These are phyloP conservation scores for Mucor velutinosus DNA, from an alignment of 371 early-diverging fungal genomes.

Conservation along the genomic window DNA sequence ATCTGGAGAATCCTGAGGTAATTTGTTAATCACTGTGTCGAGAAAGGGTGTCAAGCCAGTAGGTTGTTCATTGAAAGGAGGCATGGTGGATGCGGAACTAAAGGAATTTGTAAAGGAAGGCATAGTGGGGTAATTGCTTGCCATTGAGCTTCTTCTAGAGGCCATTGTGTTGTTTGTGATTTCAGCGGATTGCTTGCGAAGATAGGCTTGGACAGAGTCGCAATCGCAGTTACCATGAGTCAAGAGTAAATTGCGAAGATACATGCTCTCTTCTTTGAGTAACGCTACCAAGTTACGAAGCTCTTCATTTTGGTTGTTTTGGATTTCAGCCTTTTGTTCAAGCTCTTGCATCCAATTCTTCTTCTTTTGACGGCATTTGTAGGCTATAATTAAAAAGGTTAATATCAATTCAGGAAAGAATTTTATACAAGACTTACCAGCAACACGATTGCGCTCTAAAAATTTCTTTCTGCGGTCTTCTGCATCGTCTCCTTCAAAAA, in stretches of 20 bases:
- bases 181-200: constrained; percentile 27
- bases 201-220: constrained; percentile 42
- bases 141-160: constrained; percentile 11
- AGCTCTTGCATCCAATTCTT: constrained; percentile 74
- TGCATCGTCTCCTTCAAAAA: constrained; percentile 40
- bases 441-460: constrained; percentile 68
- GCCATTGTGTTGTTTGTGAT: constrained; percentile 13
- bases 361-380: constrained; percentile 81
- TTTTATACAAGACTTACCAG: constrained; percentile 41
- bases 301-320: constrained; percentile 56
- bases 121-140: not conserved
- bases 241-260: constrained; percentile 64
- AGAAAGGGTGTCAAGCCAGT: constrained; percentile 33
- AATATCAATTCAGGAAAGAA: not conserved
- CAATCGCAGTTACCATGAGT: constrained; percentile 63
- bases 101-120: not conserved
- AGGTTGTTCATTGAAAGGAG: constrained; percentile 13
- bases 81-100: not conserved
- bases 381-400: constrained; percentile 41
- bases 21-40: constrained; percentile 27
- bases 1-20: constrained; percentile 4
- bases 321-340: constrained; percentile 58
- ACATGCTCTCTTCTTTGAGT: constrained; percentile 70
- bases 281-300: constrained; percentile 52
- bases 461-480: constrained; percentile 46